Evolutionary conservation across 2,329 filamentous ascomycete species (phyloP).

Genomic region (Fusarium sp.): DNA sequence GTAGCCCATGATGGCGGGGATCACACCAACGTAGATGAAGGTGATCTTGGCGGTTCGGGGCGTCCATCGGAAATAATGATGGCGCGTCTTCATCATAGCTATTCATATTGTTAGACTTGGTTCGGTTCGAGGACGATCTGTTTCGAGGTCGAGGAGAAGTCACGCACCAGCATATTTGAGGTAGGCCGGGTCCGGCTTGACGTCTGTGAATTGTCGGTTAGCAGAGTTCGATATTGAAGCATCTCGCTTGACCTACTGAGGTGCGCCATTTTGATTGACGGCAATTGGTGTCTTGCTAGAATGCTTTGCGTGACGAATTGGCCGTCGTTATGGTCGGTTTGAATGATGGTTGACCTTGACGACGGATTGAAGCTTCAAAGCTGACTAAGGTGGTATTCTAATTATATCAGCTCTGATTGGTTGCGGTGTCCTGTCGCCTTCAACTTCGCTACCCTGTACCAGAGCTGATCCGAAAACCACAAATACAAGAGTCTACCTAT

Average conservation of each 20-base stretch:
- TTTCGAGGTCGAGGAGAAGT: constrained; percentile 37
- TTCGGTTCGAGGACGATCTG: constrained; percentile 1
- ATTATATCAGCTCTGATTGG: constrained; percentile 34
- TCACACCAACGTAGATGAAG: constrained; percentile 78
- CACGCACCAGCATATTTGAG: constrained; percentile 55
- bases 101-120: constrained; percentile 42
- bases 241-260: constrained; percentile 48
- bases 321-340: constrained; percentile 42
- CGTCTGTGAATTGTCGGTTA: constrained; percentile 49
- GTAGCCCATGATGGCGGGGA: constrained; percentile 78
- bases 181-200: constrained; percentile 57
- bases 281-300: constrained; percentile 40
- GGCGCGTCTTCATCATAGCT: constrained; percentile 87
- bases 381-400: constrained; percentile 34
- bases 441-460: constrained; percentile 30
- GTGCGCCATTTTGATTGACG: constrained; percentile 53
- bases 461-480: neutral
- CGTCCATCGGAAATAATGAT: constrained; percentile 97
- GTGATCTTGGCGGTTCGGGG: constrained; percentile 82
- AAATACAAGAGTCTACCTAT: neutral
- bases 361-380: constrained; percentile 38
- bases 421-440: neutral
- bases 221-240: constrained; percentile 19
- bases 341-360: constrained; percentile 28
- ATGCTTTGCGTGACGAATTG: constrained; percentile 40